phyloP scores from a whole-genome alignment of 1,139 yeast species.

The Scheffersomyces segobiensis region DNA sequence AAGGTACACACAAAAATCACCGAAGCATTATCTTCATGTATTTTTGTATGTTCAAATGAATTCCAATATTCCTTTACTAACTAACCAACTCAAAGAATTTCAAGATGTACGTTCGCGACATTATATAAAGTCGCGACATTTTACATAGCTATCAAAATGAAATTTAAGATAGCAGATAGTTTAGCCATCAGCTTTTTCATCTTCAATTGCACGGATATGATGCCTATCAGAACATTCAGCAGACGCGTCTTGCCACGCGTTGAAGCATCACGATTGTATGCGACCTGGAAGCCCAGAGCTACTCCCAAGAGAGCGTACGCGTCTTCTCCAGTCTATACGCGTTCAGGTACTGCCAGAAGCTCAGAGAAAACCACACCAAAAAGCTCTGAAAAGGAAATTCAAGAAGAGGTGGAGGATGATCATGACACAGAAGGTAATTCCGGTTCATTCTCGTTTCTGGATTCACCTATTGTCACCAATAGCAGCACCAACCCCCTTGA shows the following conservation, averaged over 20 bases:
- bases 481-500: constrained; percentile 4
- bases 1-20: not conserved
- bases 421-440: not conserved
- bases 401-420: not conserved
- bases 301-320: constrained; percentile 6
- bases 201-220: not conserved
- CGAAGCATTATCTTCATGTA: not conserved
- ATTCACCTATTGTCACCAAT: constrained; percentile 1
- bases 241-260: not conserved
- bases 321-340: constrained; percentile 9
- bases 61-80: too few species aligned
- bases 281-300: not conserved
- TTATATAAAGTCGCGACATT: not conserved
- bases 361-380: constrained; percentile 4
- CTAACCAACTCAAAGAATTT: too few species aligned
- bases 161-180: not conserved
- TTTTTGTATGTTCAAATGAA: not conserved
- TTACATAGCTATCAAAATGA: not conserved
- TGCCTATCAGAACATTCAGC: not conserved
- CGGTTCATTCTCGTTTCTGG: not conserved
- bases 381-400: not conserved
- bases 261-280: not conserved
- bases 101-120: not conserved
- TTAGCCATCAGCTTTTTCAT: not conserved
- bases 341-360: constrained; percentile 4